phyloP scores from a whole-genome alignment of 805 yeast genomes.

The Peterozyma xylosa region DNA sequence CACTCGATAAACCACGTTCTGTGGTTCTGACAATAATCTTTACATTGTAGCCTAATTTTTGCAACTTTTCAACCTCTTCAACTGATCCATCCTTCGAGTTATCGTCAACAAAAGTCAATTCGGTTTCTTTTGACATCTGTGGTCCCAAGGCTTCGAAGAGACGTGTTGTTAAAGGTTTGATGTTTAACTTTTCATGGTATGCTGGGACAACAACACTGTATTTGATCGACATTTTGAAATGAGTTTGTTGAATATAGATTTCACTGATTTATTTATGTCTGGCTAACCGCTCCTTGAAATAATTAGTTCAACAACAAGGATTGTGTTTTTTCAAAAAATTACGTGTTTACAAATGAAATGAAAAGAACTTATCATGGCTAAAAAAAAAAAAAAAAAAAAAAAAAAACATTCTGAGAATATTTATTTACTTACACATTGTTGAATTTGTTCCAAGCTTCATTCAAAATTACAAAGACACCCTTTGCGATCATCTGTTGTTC shows the following conservation, averaged over 20 bases:
- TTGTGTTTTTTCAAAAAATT: too few species aligned
- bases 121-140: constrained; percentile 31
- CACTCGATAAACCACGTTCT: constrained; percentile 43
- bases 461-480: constrained; percentile 73
- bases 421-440: constrained; percentile 20
- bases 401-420: too few species aligned
- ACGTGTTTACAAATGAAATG: too few species aligned
- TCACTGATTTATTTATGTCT: too few species aligned
- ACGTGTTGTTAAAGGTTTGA: constrained; percentile 40
- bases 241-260: too few species aligned
- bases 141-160: constrained; percentile 40
- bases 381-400: too few species aligned
- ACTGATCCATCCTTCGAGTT: constrained; percentile 45
- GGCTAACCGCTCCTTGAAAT: too few species aligned
- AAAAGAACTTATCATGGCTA: too few species aligned
- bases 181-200: constrained; percentile 40
- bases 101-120: constrained; percentile 43
- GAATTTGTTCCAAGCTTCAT: constrained; percentile 86
- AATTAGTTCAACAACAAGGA: too few species aligned
- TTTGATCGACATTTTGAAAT: constrained; percentile 8
- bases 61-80: constrained; percentile 38
- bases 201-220: constrained; percentile 38
- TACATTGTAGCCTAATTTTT: constrained; percentile 39
- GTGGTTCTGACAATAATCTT: constrained; percentile 40
- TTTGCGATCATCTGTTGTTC: constrained; percentile 83